Evolutionary conservation across 768 basidiomycete species (phyloP), one percentile per base, ranked within the genome.

Genomic region (Phylloporus rhodoxanthus): DNA sequence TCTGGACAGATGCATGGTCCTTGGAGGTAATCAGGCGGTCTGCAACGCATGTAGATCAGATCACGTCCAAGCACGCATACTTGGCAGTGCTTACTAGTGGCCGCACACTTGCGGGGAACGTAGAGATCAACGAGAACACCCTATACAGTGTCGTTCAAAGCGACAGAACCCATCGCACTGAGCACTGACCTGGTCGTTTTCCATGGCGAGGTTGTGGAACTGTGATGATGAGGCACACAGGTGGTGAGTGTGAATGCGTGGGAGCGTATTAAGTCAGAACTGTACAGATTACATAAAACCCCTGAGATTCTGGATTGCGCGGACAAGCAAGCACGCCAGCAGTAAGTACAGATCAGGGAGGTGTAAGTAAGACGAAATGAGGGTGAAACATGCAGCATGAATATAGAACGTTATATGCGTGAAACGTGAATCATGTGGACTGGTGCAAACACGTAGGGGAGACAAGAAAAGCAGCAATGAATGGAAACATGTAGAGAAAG

Each of bases 121-220:
- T 99, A 99, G 74, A 99, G 93, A 80, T 98, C 96, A 68, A 99
- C 96, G 71, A 99, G 94, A 70, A 90, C 79, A 75, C 96, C 95
- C 91, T 96, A 50, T 32, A 33, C 38, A 45, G 5, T 15, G 53
- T 30, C 8, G 8, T 26, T 17, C n/a, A 28, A 21, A 19, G 2
- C 13, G 34, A 46, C 20, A 19, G 10, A 20, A 5, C 19, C 9
- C 8, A 13, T 36, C 17, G 17, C 40, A 15, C 5, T 14, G 17
- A 46, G 25, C 17, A 71, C 84, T 55, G 66, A 88, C 89, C 74
- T 85, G 81, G 70, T 90, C 89, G 87, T 91, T 91, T 82, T 91
- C 87, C 89, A 91, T 91, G 70, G 72, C 70, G 58, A 65, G 53
- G 56, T 61, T 28, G 48, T 53, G 44, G 48, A 41, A 40, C 36